Percentiles rank a stretch among this genome's conserved stretches.
These are phyloP conservation scores for Leccinum sublutescens DNA, from an alignment of 768 basidiomycete genomes.

Conservation along the genomic window DNA sequence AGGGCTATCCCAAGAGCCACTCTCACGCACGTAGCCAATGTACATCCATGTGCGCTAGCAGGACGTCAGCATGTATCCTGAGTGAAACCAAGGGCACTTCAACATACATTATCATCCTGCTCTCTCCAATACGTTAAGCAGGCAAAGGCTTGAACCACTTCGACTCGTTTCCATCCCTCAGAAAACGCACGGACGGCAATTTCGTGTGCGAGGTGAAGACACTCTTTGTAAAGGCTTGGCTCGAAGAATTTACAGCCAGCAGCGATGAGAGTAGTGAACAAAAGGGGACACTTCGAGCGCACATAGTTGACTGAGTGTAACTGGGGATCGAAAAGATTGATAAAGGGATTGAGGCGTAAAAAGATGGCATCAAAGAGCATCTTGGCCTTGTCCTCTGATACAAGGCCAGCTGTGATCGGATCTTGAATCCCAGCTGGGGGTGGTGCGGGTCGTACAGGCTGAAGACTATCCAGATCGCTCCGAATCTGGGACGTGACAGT, in stretches of 20 bases:
- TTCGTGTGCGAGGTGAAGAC: constrained; percentile 70
- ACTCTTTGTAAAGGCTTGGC: constrained; percentile 61
- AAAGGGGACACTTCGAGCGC: constrained; percentile 74
- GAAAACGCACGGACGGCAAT: constrained; percentile 76
- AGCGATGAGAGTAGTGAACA: constrained; percentile 84
- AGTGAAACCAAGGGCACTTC: constrained; percentile 5
- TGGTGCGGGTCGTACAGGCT: constrained; percentile 34
- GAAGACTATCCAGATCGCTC: constrained; percentile 38
- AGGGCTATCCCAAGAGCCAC: background rate
- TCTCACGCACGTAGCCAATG: constrained; percentile 70
- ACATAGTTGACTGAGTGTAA: constrained; percentile 80
- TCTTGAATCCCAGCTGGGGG: constrained; percentile 49
- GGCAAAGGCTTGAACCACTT: constrained; percentile 86
- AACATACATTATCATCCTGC: constrained; percentile 73
- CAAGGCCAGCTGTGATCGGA: constrained; percentile 68
- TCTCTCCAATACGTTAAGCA: constrained; percentile 90
- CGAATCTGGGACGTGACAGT: constrained; percentile 31
- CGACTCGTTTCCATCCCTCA: constrained; percentile 76
- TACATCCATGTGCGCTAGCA: constrained; percentile 80
- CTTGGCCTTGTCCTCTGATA: constrained; percentile 68
- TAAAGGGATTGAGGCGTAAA: constrained; percentile 83
- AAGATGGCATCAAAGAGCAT: constrained; percentile 77
- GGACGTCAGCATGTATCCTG: constrained; percentile 13
- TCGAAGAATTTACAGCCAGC: constrained; percentile 84
- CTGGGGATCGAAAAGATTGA: constrained; percentile 86